Evolutionary conservation across 805 yeast species (phyloP), one percentile per base, ranked within the genome.

Genomic region (Brettanomyces custersianus): DNA sequence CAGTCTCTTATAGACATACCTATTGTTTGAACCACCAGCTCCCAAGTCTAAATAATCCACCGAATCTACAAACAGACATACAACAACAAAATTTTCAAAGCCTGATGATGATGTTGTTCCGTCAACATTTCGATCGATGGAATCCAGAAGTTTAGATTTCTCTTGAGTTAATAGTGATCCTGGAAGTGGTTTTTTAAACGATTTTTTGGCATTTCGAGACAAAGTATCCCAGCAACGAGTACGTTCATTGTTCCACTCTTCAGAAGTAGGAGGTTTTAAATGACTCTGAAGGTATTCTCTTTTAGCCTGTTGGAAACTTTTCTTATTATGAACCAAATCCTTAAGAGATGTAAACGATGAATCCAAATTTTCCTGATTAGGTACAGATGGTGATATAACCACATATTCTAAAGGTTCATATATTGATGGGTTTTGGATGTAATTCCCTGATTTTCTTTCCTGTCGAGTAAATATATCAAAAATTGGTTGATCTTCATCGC

Each of bases 91-190:
- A 53, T 82, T 76, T 49, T 74, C 77, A 37, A 69, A 59, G 11
- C 72, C 74, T 1, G 80, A 76, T 20, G 72, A 74, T 21, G 72
- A 77, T 21, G 41, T 37, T 16, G 29, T 35, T 6, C 94, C 94
- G 57, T 85, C 94, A 13, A 85, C 94, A 10, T 94, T 90, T 46
- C 94, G 68, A 33, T 72, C 66, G 32, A 85, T 78, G 35, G 82
- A 72, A 55, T 85, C 94, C 30, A 85, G 57, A 38, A 65, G 54
- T 45, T 72, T 73, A 25, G 65, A 63, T 38, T 72, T 73, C 29
- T 74, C 77, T 6, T 63, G 64, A 9, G 72, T 70, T 51, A 85
- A 50, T 17, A 62, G 58, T 2, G 75, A 60, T n/a, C 80, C 80
- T 3, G 94, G 94, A 1, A 67, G 58, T 0, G 95, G 95, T 44